phyloP scores from a whole-genome alignment of 768 basidiomycete species.

The Tulasnella sp. region DNA sequence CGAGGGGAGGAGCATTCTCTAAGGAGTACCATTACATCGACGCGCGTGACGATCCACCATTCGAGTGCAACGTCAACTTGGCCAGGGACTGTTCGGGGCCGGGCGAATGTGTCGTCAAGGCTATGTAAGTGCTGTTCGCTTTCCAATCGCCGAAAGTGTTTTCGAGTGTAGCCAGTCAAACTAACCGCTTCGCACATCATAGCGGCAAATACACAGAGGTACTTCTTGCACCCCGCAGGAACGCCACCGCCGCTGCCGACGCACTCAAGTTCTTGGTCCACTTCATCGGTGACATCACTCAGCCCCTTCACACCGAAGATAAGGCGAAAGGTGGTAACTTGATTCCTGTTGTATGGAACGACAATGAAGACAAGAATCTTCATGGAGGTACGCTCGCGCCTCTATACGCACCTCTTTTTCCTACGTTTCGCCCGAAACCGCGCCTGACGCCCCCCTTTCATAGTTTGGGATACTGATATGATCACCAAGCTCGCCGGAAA shows the following conservation, averaged over 20 bases:
- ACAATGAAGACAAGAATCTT: constrained; percentile 9
- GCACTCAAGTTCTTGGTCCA: constrained; percentile 25
- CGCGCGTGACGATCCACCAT: constrained; percentile 10
- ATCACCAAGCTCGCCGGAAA: constrained; percentile 12
- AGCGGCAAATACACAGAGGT: background rate
- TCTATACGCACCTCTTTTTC: background rate
- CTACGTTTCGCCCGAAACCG: background rate
- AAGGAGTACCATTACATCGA: constrained; percentile 18
- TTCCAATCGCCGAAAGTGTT: background rate
- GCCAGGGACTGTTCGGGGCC: background rate
- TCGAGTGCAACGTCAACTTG: constrained; percentile 9
- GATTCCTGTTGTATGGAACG: constrained; percentile 13
- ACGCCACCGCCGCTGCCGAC: constrained; percentile 5
- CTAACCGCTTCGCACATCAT: background rate
- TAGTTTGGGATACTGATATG: constrained; percentile 27
- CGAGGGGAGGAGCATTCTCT: background rate
- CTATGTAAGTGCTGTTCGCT: constrained; percentile 8
- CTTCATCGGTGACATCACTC: constrained; percentile 25
- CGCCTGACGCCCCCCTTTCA: background rate
- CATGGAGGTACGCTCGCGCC: constrained; percentile 1
- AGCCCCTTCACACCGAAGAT: constrained; percentile 22
- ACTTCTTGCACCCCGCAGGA: background rate
- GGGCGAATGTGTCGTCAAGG: constrained; percentile 15
- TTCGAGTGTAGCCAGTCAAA: background rate
- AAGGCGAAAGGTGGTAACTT: constrained; percentile 16